Conservation (phyloP, 192 early-diverging fungal genomes). For the Coemansia sp. region DNA sequence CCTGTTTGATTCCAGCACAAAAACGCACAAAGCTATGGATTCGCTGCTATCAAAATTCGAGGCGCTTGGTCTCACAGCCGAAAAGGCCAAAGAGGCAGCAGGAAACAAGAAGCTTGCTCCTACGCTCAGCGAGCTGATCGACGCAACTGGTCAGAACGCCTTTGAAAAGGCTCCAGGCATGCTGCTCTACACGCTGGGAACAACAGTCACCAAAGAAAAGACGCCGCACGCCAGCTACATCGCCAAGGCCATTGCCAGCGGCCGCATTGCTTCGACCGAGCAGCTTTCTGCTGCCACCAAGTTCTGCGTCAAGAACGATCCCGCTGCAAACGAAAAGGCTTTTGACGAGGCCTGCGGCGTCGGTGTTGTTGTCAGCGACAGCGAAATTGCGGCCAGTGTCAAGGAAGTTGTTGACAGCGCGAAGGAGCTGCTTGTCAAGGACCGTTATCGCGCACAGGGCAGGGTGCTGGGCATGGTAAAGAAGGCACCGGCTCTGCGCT, state of each 20-base stretch:
- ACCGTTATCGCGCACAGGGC: slow-evolving; percentile 86
- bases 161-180: slow-evolving; percentile 74
- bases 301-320: slow-evolving; percentile 65
- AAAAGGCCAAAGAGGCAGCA: slow-evolving; percentile 92
- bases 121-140: slow-evolving; percentile 69
- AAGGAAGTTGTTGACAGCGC: slow-evolving; percentile 62
- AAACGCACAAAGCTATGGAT: slow-evolving; percentile 21
- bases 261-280: slow-evolving; percentile 72
- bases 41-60: slow-evolving; percentile 70
- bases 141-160: slow-evolving; percentile 62
- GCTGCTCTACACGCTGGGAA: slow-evolving; percentile 84
- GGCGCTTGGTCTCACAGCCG: slow-evolving; percentile 83
- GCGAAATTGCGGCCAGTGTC: slow-evolving; percentile 71
- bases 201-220: slow-evolving; percentile 75
- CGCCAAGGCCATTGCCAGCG: slow-evolving; percentile 71
- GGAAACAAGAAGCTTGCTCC: slow-evolving; percentile 95
- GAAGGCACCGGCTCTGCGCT: slow-evolving; percentile 69
- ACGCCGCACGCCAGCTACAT: slow-evolving; percentile 75
- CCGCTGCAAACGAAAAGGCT: slow-evolving; percentile 61
- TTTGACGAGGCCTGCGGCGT: slow-evolving; percentile 93
- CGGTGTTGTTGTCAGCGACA: slow-evolving; percentile 80
- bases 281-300: slow-evolving; percentile 95
- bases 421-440: slow-evolving; percentile 71
- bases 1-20: background rate
- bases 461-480: slow-evolving; percentile 70